Evolutionary conservation across 2,329 filamentous ascomycete genomes (phyloP), one percentile per base, ranked within the genome.

Genomic region (Fusarium sublunatum): DNA sequence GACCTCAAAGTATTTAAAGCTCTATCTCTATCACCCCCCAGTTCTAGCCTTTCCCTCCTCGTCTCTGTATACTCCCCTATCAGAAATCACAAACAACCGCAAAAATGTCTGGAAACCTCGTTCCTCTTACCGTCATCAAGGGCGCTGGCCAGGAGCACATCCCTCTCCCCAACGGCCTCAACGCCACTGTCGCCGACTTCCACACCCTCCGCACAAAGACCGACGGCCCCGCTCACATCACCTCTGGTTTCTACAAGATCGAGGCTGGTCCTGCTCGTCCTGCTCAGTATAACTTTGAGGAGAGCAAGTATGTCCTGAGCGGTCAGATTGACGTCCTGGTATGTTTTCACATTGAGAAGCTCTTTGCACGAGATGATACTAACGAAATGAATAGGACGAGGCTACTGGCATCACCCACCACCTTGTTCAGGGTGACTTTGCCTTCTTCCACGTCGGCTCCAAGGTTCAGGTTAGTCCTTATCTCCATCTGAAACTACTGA

Each of bases 241-340:
- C 67, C 12, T 70, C 67, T 0, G 67, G 67, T 0, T 70, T 70
- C 53, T 70, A 70, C 53, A 70, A 70, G 55, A 70, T 70, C 3
- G 42, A 47, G 19, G 65, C 67, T 35, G 67, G 67, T 10, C 68
- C 65, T 36, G 34, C 44, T 5, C 52, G 65, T 40, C 67, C 67
- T 28, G 67, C 67, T 3, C 43, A 51, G 2, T 70, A 70, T 40
- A 65, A 45, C 34, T 70, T 70, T 46, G 67, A 70, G 45, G 67
- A 70, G 63, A 64, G 62, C 39, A 70, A 70, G 39, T 70, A 70
- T 46, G 64, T 70, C 32, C 39, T 70, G 26, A 69, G 49, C 1
- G 67, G 67, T 28, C 67, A 70, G 45, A 59, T 70, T 13, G 67
- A 70, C 9, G 61, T 70, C 7, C n/a, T 70, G 31, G 67, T 70